These are phyloP conservation scores for Diaporthe citriasiana DNA, from an alignment of 2,329 filamentous ascomycete genomes.

Conservation along the genomic window DNA sequence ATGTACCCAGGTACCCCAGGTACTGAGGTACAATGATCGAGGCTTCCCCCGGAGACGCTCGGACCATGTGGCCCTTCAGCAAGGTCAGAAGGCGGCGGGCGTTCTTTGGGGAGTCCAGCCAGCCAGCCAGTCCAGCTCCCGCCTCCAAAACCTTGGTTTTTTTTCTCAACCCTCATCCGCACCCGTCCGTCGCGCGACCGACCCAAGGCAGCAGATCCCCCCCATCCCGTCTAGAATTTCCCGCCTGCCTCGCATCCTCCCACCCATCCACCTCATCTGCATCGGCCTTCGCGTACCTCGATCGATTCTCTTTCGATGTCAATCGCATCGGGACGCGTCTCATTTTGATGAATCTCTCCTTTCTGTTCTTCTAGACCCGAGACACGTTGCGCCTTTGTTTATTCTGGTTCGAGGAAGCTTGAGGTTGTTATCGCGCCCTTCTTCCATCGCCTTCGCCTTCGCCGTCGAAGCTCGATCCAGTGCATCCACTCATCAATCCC, in stretches of 20 bases:
- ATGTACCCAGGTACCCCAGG: slow-evolving; percentile 13
- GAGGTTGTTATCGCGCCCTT: slow-evolving; percentile 11
- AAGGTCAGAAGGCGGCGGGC: slow-evolving; percentile 5
- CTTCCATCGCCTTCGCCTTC: slow-evolving; percentile 18
- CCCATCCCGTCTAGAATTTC: slow-evolving; percentile 36
- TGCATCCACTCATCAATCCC: slow-evolving; percentile 17
- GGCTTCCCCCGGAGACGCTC: slow-evolving; percentile 32
- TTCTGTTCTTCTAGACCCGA: slow-evolving; percentile 38
- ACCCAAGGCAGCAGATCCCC: slow-evolving; percentile 40
- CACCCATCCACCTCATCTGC: slow-evolving; percentile 23
- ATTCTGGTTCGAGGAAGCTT: slow-evolving; percentile 29
- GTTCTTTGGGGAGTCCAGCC: slow-evolving; percentile 19
- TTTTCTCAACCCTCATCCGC: slow-evolving; percentile 37
- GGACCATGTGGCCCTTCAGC: slow-evolving; percentile 17
- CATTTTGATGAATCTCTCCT: slow-evolving; percentile 35
- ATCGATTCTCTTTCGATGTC: slow-evolving; percentile 14
- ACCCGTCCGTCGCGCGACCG: slow-evolving; percentile 37
- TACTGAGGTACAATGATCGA: neutral
- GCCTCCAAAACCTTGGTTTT: slow-evolving; percentile 38
- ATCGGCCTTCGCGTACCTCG: slow-evolving; percentile 5
- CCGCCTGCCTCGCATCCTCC: slow-evolving; percentile 17
- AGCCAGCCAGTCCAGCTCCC: slow-evolving; percentile 21
- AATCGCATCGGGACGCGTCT: slow-evolving; percentile 32
- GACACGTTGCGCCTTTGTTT: slow-evolving; percentile 43
- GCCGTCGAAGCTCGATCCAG: slow-evolving; percentile 20